Evolutionary conservation across 2,329 filamentous ascomycete genomes (phyloP).

Genomic region (Gliomastix tumulicola): DNA sequence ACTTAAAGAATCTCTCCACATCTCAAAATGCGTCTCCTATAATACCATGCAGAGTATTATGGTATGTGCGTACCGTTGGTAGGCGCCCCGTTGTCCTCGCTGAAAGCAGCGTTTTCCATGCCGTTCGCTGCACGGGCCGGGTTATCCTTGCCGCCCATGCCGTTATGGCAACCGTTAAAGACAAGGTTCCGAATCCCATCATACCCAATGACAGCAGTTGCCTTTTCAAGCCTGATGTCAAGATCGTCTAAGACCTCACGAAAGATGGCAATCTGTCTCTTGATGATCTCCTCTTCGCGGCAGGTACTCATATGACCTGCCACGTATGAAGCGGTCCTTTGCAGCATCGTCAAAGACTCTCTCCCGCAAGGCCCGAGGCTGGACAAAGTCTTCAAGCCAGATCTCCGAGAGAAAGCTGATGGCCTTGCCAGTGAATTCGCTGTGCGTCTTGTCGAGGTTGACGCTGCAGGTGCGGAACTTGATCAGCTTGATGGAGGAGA

Average conservation of each 20-base stretch:
- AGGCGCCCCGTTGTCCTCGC: constrained; percentile 1
- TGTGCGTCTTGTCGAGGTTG: constrained; percentile 25
- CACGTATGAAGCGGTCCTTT: constrained; percentile 50
- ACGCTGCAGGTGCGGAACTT: too few species aligned
- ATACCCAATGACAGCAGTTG: constrained; percentile 53
- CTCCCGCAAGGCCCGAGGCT: constrained; percentile 51
- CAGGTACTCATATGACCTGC: constrained; percentile 52
- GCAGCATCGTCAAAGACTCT: constrained; percentile 53
- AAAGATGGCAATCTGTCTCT: constrained; percentile 56
- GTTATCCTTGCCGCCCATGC: too few species aligned
- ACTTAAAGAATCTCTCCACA: too few species aligned
- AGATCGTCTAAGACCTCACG: constrained; percentile 43
- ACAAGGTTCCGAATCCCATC: constrained; percentile 42
- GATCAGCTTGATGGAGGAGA: too few species aligned
- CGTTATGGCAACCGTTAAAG: constrained; percentile 56
- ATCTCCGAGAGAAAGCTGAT: constrained; percentile 26
- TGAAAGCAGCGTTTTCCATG: too few species aligned
- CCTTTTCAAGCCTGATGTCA: constrained; percentile 53
- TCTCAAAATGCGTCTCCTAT: too few species aligned
- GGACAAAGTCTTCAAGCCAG: constrained; percentile 30
- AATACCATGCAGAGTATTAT: background rate
- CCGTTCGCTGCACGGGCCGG: too few species aligned
- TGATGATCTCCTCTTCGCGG: constrained; percentile 50
- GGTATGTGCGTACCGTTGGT: background rate
- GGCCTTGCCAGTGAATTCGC: constrained; percentile 27